Evolutionary conservation across 2,329 filamentous ascomycete species (phyloP).

Genomic region (Fusarium illudens): DNA sequence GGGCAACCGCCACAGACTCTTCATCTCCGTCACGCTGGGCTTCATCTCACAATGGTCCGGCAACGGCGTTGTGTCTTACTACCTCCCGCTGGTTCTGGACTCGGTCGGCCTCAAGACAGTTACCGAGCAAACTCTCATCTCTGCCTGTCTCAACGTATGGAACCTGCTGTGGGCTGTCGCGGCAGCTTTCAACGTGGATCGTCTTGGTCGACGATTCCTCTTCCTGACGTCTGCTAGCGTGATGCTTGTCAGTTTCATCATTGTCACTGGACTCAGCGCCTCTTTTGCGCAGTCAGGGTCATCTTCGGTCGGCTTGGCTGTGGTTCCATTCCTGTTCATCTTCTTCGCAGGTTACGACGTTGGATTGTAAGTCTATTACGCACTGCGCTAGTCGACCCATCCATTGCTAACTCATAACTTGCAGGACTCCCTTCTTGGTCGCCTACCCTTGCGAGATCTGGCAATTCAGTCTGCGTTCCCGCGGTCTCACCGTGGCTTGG

Average conservation of each 20-base stretch:
- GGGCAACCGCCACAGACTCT: conserved; percentile 31
- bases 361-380: conserved; percentile 44
- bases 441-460: conserved; percentile 53
- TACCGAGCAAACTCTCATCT: conserved; percentile 51
- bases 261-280: conserved; percentile 52
- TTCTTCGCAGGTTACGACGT: conserved; percentile 57
- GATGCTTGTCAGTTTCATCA: conserved; percentile 49
- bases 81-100: conserved; percentile 50
- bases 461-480: conserved; percentile 45
- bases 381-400: accelerated
- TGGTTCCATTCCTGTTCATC: conserved; percentile 59
- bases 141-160: conserved; percentile 52
- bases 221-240: conserved; percentile 48
- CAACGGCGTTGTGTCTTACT: conserved; percentile 49
- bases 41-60: conserved; percentile 46
- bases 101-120: conserved; percentile 50
- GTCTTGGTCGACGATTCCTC: conserved; percentile 51
- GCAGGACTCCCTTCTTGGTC: conserved; percentile 53
- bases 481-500: conserved; percentile 54
- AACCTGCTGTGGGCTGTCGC: conserved; percentile 48
- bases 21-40: conserved; percentile 38
- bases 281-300: conserved; percentile 38
- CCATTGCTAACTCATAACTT: not conserved
- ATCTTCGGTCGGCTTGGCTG: conserved; percentile 51
- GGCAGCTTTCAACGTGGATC: conserved; percentile 51